Conservation (phyloP, 2,329 filamentous ascomycete species). For the Amylocarpus encephaloides region DNA sequence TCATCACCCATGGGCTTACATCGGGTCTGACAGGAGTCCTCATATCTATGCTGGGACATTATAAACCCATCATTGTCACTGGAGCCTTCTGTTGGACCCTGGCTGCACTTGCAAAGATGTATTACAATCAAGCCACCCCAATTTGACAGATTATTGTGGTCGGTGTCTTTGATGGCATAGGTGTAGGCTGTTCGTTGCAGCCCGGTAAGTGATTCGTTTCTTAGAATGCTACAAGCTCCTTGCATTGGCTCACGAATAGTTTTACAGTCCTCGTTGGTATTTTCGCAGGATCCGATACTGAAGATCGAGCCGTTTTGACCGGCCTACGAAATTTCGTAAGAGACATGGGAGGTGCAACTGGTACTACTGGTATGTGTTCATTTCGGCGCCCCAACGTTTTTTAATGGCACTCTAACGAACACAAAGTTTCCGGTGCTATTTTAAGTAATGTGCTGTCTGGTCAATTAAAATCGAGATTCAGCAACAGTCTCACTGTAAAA, state of each 20-base stretch:
- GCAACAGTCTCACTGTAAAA: neutral
- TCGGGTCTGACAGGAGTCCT: slow-evolving; percentile 2
- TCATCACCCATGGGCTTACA: slow-evolving; percentile 4
- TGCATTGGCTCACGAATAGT: too few relatives aligned
- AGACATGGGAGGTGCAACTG: slow-evolving; percentile 24
- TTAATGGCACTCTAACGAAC: neutral
- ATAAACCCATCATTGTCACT: neutral
- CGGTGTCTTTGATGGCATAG: neutral
- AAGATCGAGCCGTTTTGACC: slow-evolving; percentile 29
- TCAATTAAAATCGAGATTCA: neutral
- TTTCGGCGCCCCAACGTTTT: neutral
- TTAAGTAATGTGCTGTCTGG: slow-evolving; percentile 6
- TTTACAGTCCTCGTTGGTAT: slow-evolving; percentile 29
- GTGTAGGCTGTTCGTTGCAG: slow-evolving; percentile 9
- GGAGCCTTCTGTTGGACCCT: neutral
- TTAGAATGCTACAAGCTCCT: too few relatives aligned
- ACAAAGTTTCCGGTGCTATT: slow-evolving; percentile 4
- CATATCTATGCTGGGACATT: neutral
- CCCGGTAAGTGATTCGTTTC: slow-evolving; percentile 4
- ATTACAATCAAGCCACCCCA: neutral
- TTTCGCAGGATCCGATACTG: slow-evolving; percentile 20
- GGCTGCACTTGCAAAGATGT: neutral
- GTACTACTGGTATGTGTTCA: slow-evolving; percentile 7
- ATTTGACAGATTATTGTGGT: neutral
- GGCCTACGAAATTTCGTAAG: slow-evolving; percentile 28